Base-by-base conservation (phyloP, 2,329 filamentous ascomycete species). In the Biscogniauxia marginata region DNA sequence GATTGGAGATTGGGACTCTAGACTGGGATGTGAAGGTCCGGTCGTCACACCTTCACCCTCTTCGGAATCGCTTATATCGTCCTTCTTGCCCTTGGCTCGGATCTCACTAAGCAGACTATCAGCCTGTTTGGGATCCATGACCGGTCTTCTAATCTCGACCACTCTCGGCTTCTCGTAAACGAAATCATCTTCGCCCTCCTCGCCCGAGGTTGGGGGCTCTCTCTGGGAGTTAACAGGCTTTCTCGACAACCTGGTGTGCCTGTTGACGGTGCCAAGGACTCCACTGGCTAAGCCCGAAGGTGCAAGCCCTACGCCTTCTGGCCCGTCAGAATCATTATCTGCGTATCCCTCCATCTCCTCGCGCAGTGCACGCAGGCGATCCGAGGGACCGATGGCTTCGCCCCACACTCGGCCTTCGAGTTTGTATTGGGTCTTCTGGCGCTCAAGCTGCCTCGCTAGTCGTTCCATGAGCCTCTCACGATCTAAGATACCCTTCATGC, bases 341-440 rank as follows among this genome's bases (percentile, higher is more conserved):
- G 75, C 68, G 54, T 80, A 79, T 52, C 80, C 79, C 60, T 98
- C 95, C 95, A 99, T 99, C 74, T 93, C 88, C 74, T 98, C 93
- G 56, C 95, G 88, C 50, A 98, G 80, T 63, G 96, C 93, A 63
- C 95, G 88, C 56, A 99, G 80, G 67, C 93, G 88, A 75, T 99
- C 95, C 46, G 92, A 97, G 11, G 95, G 93, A 34, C 91, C 91
- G 62, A 89, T 82, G 52, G 83, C 78, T 60, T 96, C 90, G 60
- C 88, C 88, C 89, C 93, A 96, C 7, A 91, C 87, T 72, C 91
- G 91, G 64, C 95, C 95, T 74, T 98, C 95, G 25, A 99, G 84
- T 75, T 97, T 97, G 75, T 91, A 96, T 71, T 98, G 93, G 0
- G 95, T 98, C 83, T 98, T 98, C 62, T 96, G 93, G 62, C 95